Percentiles rank a stretch among this genome's conserved stretches.
These are phyloP conservation scores for Chenopodium berlandieri DNA, from an alignment of 148 eudicot species.

Conservation along the genomic window DNA sequence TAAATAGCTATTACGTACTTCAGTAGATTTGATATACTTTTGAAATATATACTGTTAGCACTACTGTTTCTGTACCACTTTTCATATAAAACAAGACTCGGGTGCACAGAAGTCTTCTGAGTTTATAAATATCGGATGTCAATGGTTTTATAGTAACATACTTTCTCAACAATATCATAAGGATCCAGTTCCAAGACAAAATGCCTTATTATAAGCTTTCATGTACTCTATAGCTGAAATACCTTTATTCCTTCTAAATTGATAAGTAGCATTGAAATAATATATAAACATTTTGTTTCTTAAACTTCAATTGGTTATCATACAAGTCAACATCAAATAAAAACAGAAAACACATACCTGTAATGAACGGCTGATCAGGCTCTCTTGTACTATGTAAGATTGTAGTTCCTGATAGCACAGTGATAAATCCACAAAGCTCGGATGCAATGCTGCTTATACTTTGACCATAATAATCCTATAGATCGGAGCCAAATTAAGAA, in stretches of 20 bases:
- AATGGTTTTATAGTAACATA: background rate
- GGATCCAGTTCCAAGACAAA: background rate
- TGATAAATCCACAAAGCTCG: slow-evolving; percentile 50
- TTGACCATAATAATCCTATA: slow-evolving; percentile 51
- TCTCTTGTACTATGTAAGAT: slow-evolving; percentile 49
- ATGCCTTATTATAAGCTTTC: background rate
- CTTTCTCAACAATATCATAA: background rate
- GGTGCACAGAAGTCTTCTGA: background rate
- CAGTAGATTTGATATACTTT: background rate
- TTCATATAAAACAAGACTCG: background rate
- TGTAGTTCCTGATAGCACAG: slow-evolving; percentile 44
- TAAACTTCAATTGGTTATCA: background rate
- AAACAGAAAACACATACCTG: slow-evolving; percentile 29
- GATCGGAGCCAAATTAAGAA: slow-evolving; percentile 1
- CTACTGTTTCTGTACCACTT: background rate
- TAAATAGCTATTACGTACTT: background rate
- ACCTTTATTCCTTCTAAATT: background rate
- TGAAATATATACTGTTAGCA: background rate
- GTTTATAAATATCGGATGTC: background rate
- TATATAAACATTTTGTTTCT: background rate
- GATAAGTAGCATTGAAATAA: background rate
- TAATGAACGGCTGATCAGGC: slow-evolving; percentile 42
- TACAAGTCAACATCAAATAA: background rate
- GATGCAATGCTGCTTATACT: slow-evolving; percentile 46
- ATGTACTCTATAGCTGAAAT: background rate